Evolutionary conservation across 169 alveolate genomes (phyloP).

Genomic region (Cryptosporidium canis): DNA sequence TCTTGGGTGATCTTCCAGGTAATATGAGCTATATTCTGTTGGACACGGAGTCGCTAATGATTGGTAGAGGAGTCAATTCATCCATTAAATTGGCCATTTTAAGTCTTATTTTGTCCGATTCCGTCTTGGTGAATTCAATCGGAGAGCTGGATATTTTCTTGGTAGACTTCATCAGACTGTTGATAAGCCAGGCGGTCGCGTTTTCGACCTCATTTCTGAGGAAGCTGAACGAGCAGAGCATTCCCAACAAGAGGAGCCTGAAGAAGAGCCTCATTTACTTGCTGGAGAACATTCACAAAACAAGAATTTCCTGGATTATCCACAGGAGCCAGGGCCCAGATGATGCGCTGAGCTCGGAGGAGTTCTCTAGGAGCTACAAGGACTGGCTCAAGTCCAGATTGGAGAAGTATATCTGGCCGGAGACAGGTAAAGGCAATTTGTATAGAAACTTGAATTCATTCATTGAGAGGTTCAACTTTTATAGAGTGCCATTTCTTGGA

Average conservation of each 20-base stretch:
- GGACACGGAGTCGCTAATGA: conserved; percentile 18
- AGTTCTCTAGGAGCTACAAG: conserved; percentile 1
- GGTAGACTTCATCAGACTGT: background rate
- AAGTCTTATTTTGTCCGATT: conserved; percentile 23
- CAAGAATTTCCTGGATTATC: conserved; percentile 14
- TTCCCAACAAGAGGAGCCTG: background rate
- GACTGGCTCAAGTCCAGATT: conserved; percentile 13
- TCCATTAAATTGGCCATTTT: conserved; percentile 18
- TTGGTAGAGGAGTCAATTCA: conserved; percentile 31
- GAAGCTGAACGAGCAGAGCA: conserved; percentile 6
- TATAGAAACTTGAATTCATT: conserved; percentile 2
- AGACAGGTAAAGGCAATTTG: background rate
- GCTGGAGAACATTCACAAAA: conserved; percentile 13
- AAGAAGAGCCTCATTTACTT: conserved; percentile 10
- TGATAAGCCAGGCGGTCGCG: conserved; percentile 25
- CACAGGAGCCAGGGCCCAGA: background rate
- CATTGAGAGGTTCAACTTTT: conserved; percentile 15
- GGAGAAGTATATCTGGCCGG: conserved; percentile 57
- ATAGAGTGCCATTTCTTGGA: background rate
- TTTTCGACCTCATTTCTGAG: conserved; percentile 17
- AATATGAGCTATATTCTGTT: background rate
- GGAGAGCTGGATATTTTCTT: conserved; percentile 1
- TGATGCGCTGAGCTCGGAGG: background rate
- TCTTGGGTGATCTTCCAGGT: background rate
- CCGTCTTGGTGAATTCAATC: background rate